Base-by-base conservation (phyloP, 73 alveolate species). In the Stentor coeruleus region DNA sequence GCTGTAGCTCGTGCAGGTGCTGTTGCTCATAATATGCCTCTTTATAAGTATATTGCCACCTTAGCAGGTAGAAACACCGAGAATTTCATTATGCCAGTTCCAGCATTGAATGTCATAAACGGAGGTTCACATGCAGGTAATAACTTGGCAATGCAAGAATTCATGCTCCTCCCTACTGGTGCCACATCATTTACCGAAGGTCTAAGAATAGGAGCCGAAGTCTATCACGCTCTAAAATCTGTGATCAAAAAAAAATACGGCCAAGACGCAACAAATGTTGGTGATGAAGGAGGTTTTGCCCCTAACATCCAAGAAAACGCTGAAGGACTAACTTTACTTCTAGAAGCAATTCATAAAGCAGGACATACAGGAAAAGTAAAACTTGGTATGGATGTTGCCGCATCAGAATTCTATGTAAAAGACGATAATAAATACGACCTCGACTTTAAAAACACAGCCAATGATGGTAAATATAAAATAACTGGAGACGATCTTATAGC, bases 41-140 rank as follows among this genome's bases (percentile, higher is more conserved):
- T 97, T 66, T 97, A 97, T 86, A 93, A 92, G 58, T 94, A 97
- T 86, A 74, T 97, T 14, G 99, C 98, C 75, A 84, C 88, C 74
- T 86, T 96, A 41, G 97, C 98, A 42, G 99, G 99, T 92, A 93
- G 87, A 82, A 83, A 59, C 88, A 90, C 75, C 79, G 87, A 74
- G 77, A 96, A 93, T 85, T 90, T 85, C 81, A 90, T 95, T 33
- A 76, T 92, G 49, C 99, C 99, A n/a, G 99, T 96, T 42, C 99
- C 99, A 39, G 94, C 98, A 75, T 91, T 96, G 89, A 96, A 96
- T 89, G 98, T 96, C 89, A 88, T 95, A 85, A 96, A 96, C 88
- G 99, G 99, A n/a, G 99, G 99, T 38, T 88, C 92, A 33, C 99
- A 97, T 85, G 99, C 99, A 40, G 99, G 99, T 73, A 93, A 93